Evolutionary conservation across 805 yeast species (phyloP).

Genomic region (Ogataea neopini): DNA sequence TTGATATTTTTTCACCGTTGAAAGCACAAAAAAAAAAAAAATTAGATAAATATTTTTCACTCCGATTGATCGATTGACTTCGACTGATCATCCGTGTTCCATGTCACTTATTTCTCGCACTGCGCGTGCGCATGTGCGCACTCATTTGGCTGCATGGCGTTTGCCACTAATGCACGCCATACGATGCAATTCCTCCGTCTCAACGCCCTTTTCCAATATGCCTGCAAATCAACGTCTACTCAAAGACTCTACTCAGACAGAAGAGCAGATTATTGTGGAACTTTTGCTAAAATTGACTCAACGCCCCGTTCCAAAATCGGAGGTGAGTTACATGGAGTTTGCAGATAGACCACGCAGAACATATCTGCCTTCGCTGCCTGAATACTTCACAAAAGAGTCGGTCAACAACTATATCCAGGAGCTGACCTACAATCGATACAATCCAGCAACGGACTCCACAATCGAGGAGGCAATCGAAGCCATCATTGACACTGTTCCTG

Average conservation of each 20-base stretch:
- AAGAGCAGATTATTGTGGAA: constrained; percentile 24
- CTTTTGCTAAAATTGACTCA: constrained; percentile 23
- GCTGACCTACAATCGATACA: constrained; percentile 24
- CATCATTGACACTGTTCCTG: constrained; percentile 19
- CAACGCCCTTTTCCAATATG: constrained; percentile 1
- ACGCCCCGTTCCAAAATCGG: constrained; percentile 24
- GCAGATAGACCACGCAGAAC: constrained; percentile 20
- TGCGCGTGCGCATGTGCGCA: not conserved
- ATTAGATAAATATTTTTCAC: too few species aligned
- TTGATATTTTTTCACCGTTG: not conserved
- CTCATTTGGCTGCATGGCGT: not conserved
- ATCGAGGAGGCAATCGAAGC: constrained; percentile 18
- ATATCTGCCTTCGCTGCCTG: constrained; percentile 23
- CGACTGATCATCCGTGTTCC: too few species aligned
- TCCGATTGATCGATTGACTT: too few species aligned
- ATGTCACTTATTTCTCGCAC: not conserved
- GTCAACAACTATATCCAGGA: constrained; percentile 22
- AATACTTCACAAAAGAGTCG: constrained; percentile 2
- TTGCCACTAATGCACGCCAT: not conserved
- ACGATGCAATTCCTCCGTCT: not conserved
- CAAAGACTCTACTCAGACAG: constrained; percentile 6
- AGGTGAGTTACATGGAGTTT: constrained; percentile 22
- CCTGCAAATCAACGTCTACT: not conserved
- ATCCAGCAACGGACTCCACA: constrained; percentile 5
- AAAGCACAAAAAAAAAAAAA: not conserved